Conservation (phyloP, 768 basidiomycete species). For the Gymnopilus dilepis region DNA sequence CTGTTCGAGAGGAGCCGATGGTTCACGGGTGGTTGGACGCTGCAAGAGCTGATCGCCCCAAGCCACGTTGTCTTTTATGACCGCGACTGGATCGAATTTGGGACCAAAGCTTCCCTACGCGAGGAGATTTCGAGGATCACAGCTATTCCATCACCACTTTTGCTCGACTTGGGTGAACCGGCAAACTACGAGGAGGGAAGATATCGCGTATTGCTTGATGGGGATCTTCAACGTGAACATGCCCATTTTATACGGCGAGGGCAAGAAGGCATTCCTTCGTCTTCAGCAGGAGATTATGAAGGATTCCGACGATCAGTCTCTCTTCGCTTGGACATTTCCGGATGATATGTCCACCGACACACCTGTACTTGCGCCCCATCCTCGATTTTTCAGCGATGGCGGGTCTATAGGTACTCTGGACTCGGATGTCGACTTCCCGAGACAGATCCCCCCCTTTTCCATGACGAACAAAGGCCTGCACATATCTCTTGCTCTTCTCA, state of each 20-base stretch:
- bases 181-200: neutral
- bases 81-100: neutral
- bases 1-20: too few relatives aligned
- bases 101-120: neutral
- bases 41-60: conserved; percentile 21
- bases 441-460: neutral
- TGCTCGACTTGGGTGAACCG: neutral
- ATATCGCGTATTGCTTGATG: neutral
- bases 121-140: neutral
- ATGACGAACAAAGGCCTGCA: neutral
- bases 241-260: neutral
- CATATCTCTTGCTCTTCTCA: too few relatives aligned
- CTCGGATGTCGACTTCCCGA: too few relatives aligned
- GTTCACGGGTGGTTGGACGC: conserved; percentile 23
- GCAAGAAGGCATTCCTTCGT: neutral
- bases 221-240: neutral
- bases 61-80: conserved; percentile 13
- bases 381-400: too few relatives aligned
- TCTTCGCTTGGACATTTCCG: neutral
- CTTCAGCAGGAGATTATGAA: neutral
- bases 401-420: neutral
- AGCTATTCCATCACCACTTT: neutral
- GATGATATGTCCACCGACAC: neutral
- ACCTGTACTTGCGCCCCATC: neutral
- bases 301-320: neutral